Percentiles rank a stretch among this genome's conserved stretches.
Conservation (phyloP, 257 asterid genomes). For the Ocimum tenuiflorum region DNA sequence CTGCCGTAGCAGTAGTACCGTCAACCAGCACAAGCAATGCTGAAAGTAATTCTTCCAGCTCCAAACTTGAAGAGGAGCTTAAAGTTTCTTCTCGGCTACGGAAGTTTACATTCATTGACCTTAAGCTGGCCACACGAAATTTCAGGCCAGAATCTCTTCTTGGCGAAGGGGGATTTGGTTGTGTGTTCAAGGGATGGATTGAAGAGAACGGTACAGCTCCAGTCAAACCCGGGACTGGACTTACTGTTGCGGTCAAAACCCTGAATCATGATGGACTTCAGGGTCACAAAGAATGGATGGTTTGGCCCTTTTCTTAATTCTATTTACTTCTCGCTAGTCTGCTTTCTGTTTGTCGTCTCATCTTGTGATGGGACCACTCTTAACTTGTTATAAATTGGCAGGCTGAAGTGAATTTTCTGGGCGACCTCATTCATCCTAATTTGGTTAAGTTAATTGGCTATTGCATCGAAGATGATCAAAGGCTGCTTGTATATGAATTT, state of each 20-base stretch:
- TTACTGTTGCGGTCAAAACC: conserved; percentile 95
- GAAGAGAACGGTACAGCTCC: conserved; percentile 99
- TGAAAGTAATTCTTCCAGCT: conserved; percentile 63
- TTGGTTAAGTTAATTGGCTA: conserved; percentile 89
- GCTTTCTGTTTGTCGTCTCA: background rate
- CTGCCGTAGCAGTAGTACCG: conserved; percentile 46
- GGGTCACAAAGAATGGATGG: conserved; percentile 99
- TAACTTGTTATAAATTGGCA: conserved; percentile 33
- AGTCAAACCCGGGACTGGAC: conserved; percentile 97
- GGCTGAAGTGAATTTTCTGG: conserved; percentile 95
- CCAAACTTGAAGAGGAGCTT: conserved; percentile 80
- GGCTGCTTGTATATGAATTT: conserved; percentile 90
- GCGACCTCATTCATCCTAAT: conserved; percentile 86
- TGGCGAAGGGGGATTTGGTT: conserved; percentile 98
- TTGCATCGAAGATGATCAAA: conserved; percentile 95
- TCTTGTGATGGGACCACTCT: conserved; percentile 23
- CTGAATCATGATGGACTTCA: conserved; percentile 94
- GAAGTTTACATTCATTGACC: conserved; percentile 75
- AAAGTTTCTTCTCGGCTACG: conserved; percentile 80
- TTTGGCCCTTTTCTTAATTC: conserved; percentile 36
- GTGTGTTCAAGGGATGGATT: conserved; percentile 98
- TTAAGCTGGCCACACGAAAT: conserved; percentile 83
- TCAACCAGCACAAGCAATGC: conserved; percentile 67
- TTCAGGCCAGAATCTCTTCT: conserved; percentile 96
- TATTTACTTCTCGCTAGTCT: background rate